phyloP scores from a whole-genome alignment of 768 basidiomycete species.

The Podaxis sp. region DNA sequence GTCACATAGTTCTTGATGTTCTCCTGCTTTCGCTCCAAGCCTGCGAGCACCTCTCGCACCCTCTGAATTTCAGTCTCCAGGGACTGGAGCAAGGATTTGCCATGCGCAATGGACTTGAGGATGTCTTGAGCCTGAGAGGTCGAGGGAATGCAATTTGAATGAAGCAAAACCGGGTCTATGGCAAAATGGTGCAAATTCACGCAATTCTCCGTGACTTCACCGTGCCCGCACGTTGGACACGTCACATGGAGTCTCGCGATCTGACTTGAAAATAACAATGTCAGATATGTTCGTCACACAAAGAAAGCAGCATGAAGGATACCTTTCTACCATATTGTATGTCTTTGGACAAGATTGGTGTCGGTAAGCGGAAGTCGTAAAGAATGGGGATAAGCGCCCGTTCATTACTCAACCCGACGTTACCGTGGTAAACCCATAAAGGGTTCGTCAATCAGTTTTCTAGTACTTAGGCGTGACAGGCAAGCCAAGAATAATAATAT shows the following conservation, averaged over 20 bases:
- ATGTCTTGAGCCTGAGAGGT: not conserved
- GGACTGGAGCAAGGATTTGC: not conserved
- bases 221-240: not conserved
- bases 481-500: too few species aligned
- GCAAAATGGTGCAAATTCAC: not conserved
- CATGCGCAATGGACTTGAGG: not conserved
- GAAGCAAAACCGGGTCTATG: not conserved
- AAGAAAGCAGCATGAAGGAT: not conserved
- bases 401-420: not conserved
- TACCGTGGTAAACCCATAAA: not conserved
- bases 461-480: too few species aligned
- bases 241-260: not conserved
- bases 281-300: not conserved
- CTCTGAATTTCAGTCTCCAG: slow-evolving; percentile 15
- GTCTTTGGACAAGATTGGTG: too few species aligned
- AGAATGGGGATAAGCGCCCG: not conserved
- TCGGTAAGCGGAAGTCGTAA: not conserved
- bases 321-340: not conserved
- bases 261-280: not conserved
- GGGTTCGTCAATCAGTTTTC: not conserved
- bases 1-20: slow-evolving; percentile 8
- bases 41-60: slow-evolving; percentile 8
- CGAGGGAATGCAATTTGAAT: slow-evolving; percentile 2
- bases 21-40: slow-evolving; percentile 7
- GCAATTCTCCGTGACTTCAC: not conserved